phyloP scores from a whole-genome alignment of 2,329 filamentous ascomycete genomes.

The Hypoxylon sp. region DNA sequence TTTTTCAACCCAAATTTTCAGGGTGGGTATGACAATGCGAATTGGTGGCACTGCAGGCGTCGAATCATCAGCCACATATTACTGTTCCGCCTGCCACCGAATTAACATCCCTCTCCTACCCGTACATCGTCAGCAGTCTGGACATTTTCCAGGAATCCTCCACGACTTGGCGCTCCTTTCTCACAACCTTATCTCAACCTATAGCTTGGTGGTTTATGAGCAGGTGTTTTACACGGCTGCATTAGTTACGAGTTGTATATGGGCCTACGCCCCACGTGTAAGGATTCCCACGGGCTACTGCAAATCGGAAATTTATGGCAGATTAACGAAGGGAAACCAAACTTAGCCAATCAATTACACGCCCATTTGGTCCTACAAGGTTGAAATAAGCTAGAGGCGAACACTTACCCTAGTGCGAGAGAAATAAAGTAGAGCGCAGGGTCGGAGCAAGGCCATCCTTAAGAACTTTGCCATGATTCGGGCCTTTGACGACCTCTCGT shows the following conservation, averaged over 20 bases:
- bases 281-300: neutral
- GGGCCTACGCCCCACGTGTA: neutral
- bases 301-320: neutral
- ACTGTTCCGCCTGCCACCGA: neutral
- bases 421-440: neutral
- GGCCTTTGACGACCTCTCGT: neutral
- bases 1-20: constrained; percentile 6
- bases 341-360: neutral
- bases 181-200: neutral
- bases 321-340: neutral
- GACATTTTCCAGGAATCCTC: constrained; percentile 1
- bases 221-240: neutral
- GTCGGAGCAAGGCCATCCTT: neutral
- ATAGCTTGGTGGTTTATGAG: neutral
- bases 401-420: neutral
- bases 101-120: neutral
- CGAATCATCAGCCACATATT: neutral
- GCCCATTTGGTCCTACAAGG: neutral
- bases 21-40: neutral
- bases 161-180: neutral
- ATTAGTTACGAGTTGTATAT: neutral
- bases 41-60: neutral
- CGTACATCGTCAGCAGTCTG: neutral
- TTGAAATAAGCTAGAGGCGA: neutral
- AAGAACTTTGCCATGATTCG: neutral